These are phyloP conservation scores for Paragyromitra xinjiangensis DNA, from an alignment of 495 filamentous ascomycete species.

Conservation along the genomic window DNA sequence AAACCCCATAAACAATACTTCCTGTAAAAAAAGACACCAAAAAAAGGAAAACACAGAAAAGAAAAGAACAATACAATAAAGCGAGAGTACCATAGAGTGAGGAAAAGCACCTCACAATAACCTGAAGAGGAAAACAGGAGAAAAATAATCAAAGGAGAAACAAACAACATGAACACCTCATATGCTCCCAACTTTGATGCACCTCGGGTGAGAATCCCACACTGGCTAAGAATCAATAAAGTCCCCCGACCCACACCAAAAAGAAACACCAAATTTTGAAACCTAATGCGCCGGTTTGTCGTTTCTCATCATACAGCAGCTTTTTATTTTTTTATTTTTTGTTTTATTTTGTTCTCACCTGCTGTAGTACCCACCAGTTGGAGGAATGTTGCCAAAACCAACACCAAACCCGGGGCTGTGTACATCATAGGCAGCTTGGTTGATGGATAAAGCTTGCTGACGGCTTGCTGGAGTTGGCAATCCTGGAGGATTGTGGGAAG, in stretches of 20 bases:
- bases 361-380: constrained; percentile 41
- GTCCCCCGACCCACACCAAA: constrained; percentile 51
- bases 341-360: constrained; percentile 26
- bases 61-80: not conserved
- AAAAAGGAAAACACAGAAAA: constrained; percentile 38
- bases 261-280: constrained; percentile 56
- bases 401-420: constrained; percentile 26
- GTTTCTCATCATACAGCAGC: constrained; percentile 52
- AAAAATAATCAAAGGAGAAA: constrained; percentile 34
- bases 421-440: constrained; percentile 35
- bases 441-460: constrained; percentile 44
- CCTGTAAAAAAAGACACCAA: constrained; percentile 49
- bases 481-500: constrained; percentile 55
- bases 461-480: constrained; percentile 51
- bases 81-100: not conserved
- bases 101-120: not conserved
- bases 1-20: constrained; percentile 47
- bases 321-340: not conserved
- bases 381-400: constrained; percentile 36
- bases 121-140: constrained; percentile 4
- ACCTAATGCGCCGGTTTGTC: constrained; percentile 56
- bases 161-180: constrained; percentile 51
- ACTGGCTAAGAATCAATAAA: constrained; percentile 56
- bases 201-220: constrained; percentile 43
- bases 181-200: constrained; percentile 49